Conservation (phyloP, 108 stramenopile genomes). For the Cyclostephanos invisitatus region DNA sequence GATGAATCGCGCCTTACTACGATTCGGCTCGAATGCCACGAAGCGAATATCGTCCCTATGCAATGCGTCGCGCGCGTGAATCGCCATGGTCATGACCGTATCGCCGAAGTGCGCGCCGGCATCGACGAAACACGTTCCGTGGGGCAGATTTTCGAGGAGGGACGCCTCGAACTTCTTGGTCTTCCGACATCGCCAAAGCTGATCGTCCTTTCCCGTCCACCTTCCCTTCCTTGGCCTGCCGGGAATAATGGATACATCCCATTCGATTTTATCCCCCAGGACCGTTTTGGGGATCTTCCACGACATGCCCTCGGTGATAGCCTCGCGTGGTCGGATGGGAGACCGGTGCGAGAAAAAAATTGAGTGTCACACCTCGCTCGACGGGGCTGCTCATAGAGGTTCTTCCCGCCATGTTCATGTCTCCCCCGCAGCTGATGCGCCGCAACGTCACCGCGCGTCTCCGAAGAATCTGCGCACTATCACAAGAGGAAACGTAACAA, state of each 20-base stretch:
- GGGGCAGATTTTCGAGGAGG: slow-evolving; percentile 30
- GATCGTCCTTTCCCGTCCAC: slow-evolving; percentile 43
- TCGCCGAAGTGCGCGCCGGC: slow-evolving; percentile 45
- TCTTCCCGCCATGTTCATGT: background rate
- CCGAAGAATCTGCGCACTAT: too few relatives aligned
- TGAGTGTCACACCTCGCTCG: too few relatives aligned
- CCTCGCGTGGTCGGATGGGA: too few relatives aligned
- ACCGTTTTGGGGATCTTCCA: slow-evolving; percentile 34
- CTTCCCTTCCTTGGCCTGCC: slow-evolving; percentile 21
- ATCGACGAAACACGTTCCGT: slow-evolving; percentile 34
- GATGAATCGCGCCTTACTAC: slow-evolving; percentile 26
- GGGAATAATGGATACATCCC: slow-evolving; percentile 25
- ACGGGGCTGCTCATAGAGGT: too few relatives aligned
- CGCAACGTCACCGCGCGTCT: background rate
- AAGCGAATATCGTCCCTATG: slow-evolving; percentile 28
- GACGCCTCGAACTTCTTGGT: slow-evolving; percentile 40
- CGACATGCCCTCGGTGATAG: slow-evolving; percentile 9
- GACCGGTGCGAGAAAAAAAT: too few relatives aligned
- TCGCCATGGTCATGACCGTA: slow-evolving; percentile 41
- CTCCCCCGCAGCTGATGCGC: too few relatives aligned
- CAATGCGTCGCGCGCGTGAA: slow-evolving; percentile 30
- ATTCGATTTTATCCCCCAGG: slow-evolving; percentile 23
- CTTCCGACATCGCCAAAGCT: slow-evolving; percentile 42
- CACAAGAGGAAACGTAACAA: background rate
- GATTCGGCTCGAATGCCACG: slow-evolving; percentile 39